Base-by-base conservation (phyloP, 2,329 filamentous ascomycete genomes). In the Diplodia corticola region DNA sequence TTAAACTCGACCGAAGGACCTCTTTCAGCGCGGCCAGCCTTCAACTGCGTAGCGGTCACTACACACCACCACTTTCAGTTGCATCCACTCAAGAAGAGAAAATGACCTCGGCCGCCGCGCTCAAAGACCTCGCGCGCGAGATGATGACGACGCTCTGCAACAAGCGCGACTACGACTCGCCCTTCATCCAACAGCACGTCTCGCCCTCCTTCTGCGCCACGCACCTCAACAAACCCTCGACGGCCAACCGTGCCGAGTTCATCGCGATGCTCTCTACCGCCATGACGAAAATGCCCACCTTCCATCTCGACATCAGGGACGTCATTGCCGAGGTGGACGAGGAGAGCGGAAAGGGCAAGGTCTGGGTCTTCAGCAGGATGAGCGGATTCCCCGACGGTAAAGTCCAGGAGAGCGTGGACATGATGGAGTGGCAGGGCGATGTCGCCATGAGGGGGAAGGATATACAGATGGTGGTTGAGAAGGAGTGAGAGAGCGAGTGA, bases 341-440 rank as follows among this genome's bases (percentile, higher is more conserved):
- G n/a, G 55, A 37, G 53, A 57, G 22, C 0, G 37, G 55, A 17
- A 46, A 15, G 17, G 55, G 35, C 0, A 60, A 60, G 40, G 55
- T 48, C 9, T 60, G 55, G 55, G 55, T 60, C 6, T 48, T 60
- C 24, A 60, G 55, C 17, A n/a, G 37, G 24, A 60, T 60, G 55
- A 60, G 35, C 17, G 55, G 55, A 3, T 60, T 60, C 1, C 55
- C 55, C 9, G 55, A 40, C 17, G 55, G 37, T 4, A 46, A 30
- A n/a, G 24, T 30, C 17, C 24, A 46, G 55, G 55, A 60, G 40
- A 48, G 55, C 12, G 55, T 60, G 37, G 55, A 60, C n/a, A 60
- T 60, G 55, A 48, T 60, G 55, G 55, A 60, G 22, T 60, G 55
- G 55, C 35, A 60, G 24, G 55, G 55, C 2, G 55, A 60, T n/a